Base-by-base conservation (phyloP, 2,329 filamentous ascomycete genomes). In the Colletotrichum limetticola region DNA sequence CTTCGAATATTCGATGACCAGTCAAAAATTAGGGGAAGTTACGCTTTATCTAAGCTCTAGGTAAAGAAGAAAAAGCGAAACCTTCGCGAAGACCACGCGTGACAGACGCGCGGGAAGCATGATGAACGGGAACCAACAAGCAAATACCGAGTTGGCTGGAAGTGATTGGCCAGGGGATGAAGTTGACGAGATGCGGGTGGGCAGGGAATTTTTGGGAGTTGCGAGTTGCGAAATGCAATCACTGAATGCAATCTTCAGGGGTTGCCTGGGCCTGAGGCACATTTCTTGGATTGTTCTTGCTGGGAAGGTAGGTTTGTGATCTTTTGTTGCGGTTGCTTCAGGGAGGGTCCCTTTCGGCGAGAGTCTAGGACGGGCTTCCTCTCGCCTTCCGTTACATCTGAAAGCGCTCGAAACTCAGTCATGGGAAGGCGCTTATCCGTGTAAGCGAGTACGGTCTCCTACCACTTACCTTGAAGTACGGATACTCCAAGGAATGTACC, bases 161-260 rank as follows among this genome's bases (percentile, higher is more conserved):
- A 42, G 46, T 62, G 68, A 66, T 71, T 68, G 63, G 64, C 24
- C 19, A 14, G 24, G 19, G 42, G 57, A 32, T 30, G 35, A 49
- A 57, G 49, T 32, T 24, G 49, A 26, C 55, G 30, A 53, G 37
- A 65, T 55, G 61, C 61, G 14, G 46, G 24, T 14, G 56, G 22
- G 59, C 37, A 68, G 30, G 52, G 26, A 30, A 59, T 19, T 19
- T 22, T 19, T 49, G 42, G 19, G 19, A 49, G 42, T 49, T 49
- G 42, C 19, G 3, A 49, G 42, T 49, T 42, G 37, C 16, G 7
- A 42, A 19, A 16, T 42, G 26, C 46, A 49, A 68, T 52, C 37
- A 59, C 30, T 55, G 59, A 66, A 64, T 72, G 66, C 58, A 72
- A 64, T 69, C 24, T 65, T 55, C 24, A 64, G 42, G 65, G 59